Base-by-base conservation (phyloP, 805 yeast species). In the Saccharomycopsis sp. region DNA sequence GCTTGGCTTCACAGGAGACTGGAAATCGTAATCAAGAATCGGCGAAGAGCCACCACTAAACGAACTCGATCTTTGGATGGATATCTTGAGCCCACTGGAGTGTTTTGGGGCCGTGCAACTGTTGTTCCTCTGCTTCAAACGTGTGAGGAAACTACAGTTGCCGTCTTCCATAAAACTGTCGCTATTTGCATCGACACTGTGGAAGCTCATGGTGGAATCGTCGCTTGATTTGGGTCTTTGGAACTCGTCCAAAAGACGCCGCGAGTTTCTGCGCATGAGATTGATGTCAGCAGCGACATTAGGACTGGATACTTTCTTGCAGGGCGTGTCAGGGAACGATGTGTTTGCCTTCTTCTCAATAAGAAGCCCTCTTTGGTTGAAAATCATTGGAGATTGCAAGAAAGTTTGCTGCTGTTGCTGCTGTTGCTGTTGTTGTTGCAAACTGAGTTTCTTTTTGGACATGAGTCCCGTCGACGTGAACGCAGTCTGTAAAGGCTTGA, bases 401-500 rank as follows among this genome's bases (percentile, higher is more conserved):
- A n/a, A 47, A 35, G 44, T 5, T 44, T 17, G 53, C 24, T 20
- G 51, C 49, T 67, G 69, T 65, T 68, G 38, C 38, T 29, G 38
- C 38, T 29, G 53, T 7, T 20, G 51, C 49, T 67, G 69, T 65
- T 68, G 38, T 12, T 29, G 38, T 12, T 29, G 38, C 19, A 44
- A 19, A 12, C 74, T 73, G 70, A 70, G 71, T 52, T 84, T 74
- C 71, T 86, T 75, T 69, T 84, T 84, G 44, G 86, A 82, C 60
- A 85, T 70, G 41, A 89, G 72, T 0, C 97, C 97, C 0, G 88
- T 74, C 1, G 92, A 80, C 68, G 82, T 78, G 70, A 89, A 89
- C 15, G 94, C 96, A 0, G 92, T 85, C 68, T 89, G 96, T 47
- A 89, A 76, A 1, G 97, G 97, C 67, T 86, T 87, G 22, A 87